These are phyloP conservation scores for Plasmopara viticola DNA, from an alignment of 352 stramenopile genomes.

Conservation along the genomic window DNA sequence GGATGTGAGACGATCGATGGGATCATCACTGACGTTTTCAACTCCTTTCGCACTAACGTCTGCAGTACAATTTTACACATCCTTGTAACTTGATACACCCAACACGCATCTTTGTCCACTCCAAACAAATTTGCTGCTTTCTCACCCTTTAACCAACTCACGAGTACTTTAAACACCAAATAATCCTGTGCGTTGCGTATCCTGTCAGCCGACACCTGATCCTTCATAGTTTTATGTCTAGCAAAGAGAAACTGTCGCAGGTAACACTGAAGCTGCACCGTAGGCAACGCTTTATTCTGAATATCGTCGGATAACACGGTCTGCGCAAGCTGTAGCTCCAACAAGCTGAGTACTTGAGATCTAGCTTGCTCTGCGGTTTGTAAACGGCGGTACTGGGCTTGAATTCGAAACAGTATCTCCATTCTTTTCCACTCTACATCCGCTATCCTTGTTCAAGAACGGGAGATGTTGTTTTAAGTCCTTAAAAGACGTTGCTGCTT, in stretches of 20 bases:
- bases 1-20: slow-evolving; percentile 23
- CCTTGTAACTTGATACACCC: slow-evolving; percentile 41
- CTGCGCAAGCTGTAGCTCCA: slow-evolving; percentile 39
- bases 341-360: slow-evolving; percentile 24
- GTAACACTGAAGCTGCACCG: slow-evolving; percentile 17
- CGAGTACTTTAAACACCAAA: slow-evolving; percentile 50
- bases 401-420: too few species aligned
- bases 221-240: slow-evolving; percentile 1
- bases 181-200: slow-evolving; percentile 52
- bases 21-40: slow-evolving; percentile 12
- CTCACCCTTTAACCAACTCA: slow-evolving; percentile 39
- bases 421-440: too few species aligned
- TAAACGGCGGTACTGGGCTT: slow-evolving; percentile 39
- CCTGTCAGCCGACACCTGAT: slow-evolving; percentile 6
- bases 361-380: slow-evolving; percentile 18
- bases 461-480: slow-evolving; percentile 23
- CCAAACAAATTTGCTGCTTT: slow-evolving; percentile 21
- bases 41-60: slow-evolving; percentile 20
- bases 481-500: too few species aligned
- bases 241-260: slow-evolving; percentile 47
- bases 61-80: slow-evolving; percentile 40
- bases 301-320: slow-evolving; percentile 26
- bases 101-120: slow-evolving; percentile 28
- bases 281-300: slow-evolving; percentile 26
- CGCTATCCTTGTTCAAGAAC: too few species aligned